These are phyloP conservation scores for Wickerhamiella kurtzmanii DNA, from an alignment of 805 yeast genomes.

Conservation along the genomic window DNA sequence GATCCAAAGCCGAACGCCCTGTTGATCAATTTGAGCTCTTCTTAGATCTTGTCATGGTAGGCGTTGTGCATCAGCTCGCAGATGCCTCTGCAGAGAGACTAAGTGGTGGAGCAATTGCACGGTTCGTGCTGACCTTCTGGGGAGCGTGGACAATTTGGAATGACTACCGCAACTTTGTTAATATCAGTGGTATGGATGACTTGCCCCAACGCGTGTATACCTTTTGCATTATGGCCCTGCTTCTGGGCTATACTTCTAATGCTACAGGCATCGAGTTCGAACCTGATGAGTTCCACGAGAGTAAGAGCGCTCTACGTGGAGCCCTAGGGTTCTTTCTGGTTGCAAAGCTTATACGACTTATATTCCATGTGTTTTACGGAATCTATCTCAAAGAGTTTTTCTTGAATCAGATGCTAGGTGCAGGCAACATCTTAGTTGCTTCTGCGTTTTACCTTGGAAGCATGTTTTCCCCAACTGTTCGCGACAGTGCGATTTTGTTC, in stretches of 20 bases:
- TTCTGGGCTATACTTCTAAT: constrained; percentile 6
- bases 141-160: constrained; percentile 9
- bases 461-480: constrained; percentile 3
- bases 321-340: constrained; percentile 5
- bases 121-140: constrained; percentile 9
- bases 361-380: constrained; percentile 5
- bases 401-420: not conserved
- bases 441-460: constrained; percentile 5
- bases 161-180: constrained; percentile 7
- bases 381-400: constrained; percentile 3
- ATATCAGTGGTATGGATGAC: constrained; percentile 6
- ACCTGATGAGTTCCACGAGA: not conserved
- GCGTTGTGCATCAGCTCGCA: constrained; percentile 8
- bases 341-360: constrained; percentile 5
- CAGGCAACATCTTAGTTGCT: constrained; percentile 2
- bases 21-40: constrained; percentile 9
- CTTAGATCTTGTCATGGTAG: constrained; percentile 8
- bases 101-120: constrained; percentile 3
- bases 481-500: constrained; percentile 2
- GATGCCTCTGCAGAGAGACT: constrained; percentile 4
- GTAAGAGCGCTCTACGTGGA: constrained; percentile 1
- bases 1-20: not conserved
- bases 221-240: constrained; percentile 6
- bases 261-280: constrained; percentile 5
- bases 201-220: constrained; percentile 6